phyloP scores from a whole-genome alignment of 192 early-diverging fungal species.

The Powellomyces hirtus region DNA sequence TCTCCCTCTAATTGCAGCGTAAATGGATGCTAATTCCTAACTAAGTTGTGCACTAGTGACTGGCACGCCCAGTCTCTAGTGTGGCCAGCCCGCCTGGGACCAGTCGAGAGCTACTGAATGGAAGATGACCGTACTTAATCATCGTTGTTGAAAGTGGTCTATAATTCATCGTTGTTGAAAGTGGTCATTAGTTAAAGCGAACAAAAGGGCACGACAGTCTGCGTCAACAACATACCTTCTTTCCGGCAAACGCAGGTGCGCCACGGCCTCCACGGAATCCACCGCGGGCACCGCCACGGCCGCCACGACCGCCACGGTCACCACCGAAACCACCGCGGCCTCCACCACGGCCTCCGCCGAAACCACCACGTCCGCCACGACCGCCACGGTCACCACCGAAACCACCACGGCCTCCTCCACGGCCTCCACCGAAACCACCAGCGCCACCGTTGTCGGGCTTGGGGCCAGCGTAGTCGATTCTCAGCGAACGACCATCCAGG shows the following conservation, averaged over 20 bases:
- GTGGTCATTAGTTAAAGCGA: slow-evolving; percentile 2
- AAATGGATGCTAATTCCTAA: too few species aligned
- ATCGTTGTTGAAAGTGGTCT: too few species aligned
- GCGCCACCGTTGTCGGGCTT: slow-evolving; percentile 28
- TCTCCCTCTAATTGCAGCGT: too few species aligned
- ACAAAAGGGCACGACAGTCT: background rate
- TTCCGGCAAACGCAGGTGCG: slow-evolving; percentile 29
- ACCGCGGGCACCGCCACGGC: slow-evolving; percentile 11
- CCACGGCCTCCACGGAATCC: slow-evolving; percentile 38
- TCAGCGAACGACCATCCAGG: slow-evolving; percentile 76
- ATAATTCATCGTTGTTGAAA: background rate
- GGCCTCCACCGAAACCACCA: slow-evolving; percentile 46
- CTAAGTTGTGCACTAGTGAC: too few species aligned
- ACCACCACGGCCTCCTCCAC: slow-evolving; percentile 45
- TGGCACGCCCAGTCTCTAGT: too few species aligned
- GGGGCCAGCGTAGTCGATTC: slow-evolving; percentile 73
- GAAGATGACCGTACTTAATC: too few species aligned
- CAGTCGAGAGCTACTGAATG: too few species aligned
- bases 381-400: slow-evolving; percentile 53
- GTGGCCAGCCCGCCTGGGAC: too few species aligned
- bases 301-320: slow-evolving; percentile 9
- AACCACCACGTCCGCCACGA: slow-evolving; percentile 43
- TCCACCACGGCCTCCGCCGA: slow-evolving; percentile 1
- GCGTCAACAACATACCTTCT: slow-evolving; percentile 20
- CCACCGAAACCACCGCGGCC: slow-evolving; percentile 28